Percentiles rank a stretch among this genome's conserved stretches.
Evolutionary conservation across 345 rosid species (phyloP).

Genomic region (Citrus sinensis): DVS_A1.0 CM039163.1:50815501-50816000

Average conservation of each 20-base stretch:
- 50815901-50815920: too few relatives aligned
- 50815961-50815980: accelerated
- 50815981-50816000: too few relatives aligned
- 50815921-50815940: too few relatives aligned
- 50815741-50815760: not conserved
- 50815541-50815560: slow-evolving; percentile 27
- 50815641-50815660: slow-evolving; percentile 23
- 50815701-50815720: not conserved
- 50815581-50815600: not conserved
- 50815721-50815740: slow-evolving; percentile 7
- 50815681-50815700: slow-evolving; percentile 18
- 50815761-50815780: not conserved
- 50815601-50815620: not conserved
- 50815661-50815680: slow-evolving; percentile 24
- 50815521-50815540: slow-evolving; percentile 15
- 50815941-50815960: too few relatives aligned
- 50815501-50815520: not conserved
- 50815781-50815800: not conserved
- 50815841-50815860: too few relatives aligned
- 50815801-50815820: not conserved
- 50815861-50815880: too few relatives aligned
- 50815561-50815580: slow-evolving; percentile 19
- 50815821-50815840: not conserved
- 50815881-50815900: too few relatives aligned
- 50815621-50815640: too few relatives aligned